Base-by-base conservation (phyloP, 2,329 filamentous ascomycete genomes). In the Colletotrichum tropicicola region DNA sequence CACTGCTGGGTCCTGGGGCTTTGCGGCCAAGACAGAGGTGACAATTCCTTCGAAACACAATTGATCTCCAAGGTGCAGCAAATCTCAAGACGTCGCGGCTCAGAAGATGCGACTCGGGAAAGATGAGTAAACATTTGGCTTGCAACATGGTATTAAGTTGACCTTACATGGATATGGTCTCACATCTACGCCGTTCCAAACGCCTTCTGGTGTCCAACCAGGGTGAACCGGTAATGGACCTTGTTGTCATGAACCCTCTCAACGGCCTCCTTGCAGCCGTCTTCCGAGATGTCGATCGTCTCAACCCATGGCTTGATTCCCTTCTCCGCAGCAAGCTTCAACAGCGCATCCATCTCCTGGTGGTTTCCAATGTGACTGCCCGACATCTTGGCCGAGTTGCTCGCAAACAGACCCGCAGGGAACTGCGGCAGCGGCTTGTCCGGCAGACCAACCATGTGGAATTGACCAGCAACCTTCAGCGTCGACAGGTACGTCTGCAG, bases 211-310 rank as follows among this genome's bases (percentile, higher is more conserved):
- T 85, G 92, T 9, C 87, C 86, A 12, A 87, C 88, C 71, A 94
- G 75, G 0, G 91, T 92, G 71, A 92, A 90, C 41, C 92, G 83
- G 74, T 92, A 95, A 32, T 85, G 84, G 13, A 94, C 89, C 74
- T 92, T 87, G 70, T 91, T 91, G 68, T 87, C 87, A 73, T 91
- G 87, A 53, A 94, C 86, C 68, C 89, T 84, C 74, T 89, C 84
- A 17, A 93, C 86, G 0, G 88, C 91, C 79, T 93, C 84, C 75
- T 89, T 89, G 73, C 91, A 89, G 0, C 88, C 90, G 69, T 88
- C 83, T 73, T 89, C 90, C 7, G 85, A 87, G 53, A 93, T 87
- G 25, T 87, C 81, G n/a, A 92, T 80, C 25, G 86, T 82, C 73
- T 90, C 81, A 19, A 91, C 83, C 83, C 84, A 87, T 0, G 86